These are phyloP conservation scores for Bacidia rubella DNA, from an alignment of 495 filamentous ascomycete genomes.

Conservation along the genomic window DNA sequence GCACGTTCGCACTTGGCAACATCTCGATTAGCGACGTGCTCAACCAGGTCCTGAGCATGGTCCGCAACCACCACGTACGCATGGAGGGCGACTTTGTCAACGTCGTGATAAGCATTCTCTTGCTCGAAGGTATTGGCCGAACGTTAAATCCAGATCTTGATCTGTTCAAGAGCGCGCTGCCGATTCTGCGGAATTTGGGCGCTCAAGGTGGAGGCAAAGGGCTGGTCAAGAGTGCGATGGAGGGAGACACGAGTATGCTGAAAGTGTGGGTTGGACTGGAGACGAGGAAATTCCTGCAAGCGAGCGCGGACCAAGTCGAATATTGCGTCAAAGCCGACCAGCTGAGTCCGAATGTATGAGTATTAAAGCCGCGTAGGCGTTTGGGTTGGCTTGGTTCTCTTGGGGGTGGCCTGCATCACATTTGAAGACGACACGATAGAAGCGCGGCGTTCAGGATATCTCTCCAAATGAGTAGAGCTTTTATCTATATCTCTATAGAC, in stretches of 20 bases:
- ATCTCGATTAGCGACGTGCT: constrained; percentile 95
- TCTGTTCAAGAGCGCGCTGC: constrained; percentile 76
- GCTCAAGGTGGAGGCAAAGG: constrained; percentile 57
- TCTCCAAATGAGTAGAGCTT: constrained; percentile 1
- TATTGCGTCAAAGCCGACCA: constrained; percentile 73
- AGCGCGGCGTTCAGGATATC: constrained; percentile 1
- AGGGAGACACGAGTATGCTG: constrained; percentile 79
- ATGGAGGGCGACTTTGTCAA: constrained; percentile 98
- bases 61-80: constrained; percentile 82
- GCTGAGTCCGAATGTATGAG: constrained; percentile 63
- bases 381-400: background rate
- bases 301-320: constrained; percentile 72
- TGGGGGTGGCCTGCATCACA: background rate
- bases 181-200: constrained; percentile 81
- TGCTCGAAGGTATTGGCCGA: constrained; percentile 89
- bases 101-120: constrained; percentile 85
- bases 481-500: background rate
- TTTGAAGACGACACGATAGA: background rate
- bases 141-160: constrained; percentile 77
- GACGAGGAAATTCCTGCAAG: constrained; percentile 73
- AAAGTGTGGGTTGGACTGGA: constrained; percentile 91
- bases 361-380: background rate
- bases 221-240: constrained; percentile 37
- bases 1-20: constrained; percentile 83
- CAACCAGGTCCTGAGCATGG: constrained; percentile 82